phyloP scores from a whole-genome alignment of 2,329 filamentous ascomycete species.

The Trichoderma sp. region DNA sequence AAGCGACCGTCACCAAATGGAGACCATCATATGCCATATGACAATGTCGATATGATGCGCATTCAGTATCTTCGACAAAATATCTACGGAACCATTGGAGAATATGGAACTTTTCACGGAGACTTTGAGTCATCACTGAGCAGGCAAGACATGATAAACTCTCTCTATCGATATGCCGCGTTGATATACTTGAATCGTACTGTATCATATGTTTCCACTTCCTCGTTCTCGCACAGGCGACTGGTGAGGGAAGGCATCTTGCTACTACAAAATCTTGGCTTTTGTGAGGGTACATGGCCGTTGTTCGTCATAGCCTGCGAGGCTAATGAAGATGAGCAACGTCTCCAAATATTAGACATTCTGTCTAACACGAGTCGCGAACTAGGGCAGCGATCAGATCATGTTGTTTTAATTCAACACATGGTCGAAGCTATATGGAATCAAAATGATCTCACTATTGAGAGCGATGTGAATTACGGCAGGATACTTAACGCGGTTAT shows the following conservation, averaged over 20 bases:
- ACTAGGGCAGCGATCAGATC: conserved; percentile 11
- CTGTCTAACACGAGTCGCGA: conserved; percentile 19
- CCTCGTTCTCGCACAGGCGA: conserved; percentile 20
- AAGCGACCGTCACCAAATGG: conserved; percentile 12
- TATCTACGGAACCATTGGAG: conserved; percentile 15
- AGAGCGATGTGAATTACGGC: conserved; percentile 15
- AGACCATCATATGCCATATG: neutral
- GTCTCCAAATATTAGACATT: conserved; percentile 23
- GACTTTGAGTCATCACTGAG: neutral
- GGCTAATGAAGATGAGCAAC: conserved; percentile 24
- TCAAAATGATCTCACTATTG: conserved; percentile 27
- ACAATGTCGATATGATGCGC: conserved; percentile 16
- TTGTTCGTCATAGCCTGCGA: conserved; percentile 28
- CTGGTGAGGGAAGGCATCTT: conserved; percentile 25
- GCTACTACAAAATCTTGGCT: conserved; percentile 23
- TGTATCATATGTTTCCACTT: conserved; percentile 11
- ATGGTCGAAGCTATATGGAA: conserved; percentile 26
- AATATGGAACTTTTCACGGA: conserved; percentile 22
- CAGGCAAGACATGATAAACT: conserved; percentile 20
- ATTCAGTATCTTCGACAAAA: conserved; percentile 17
- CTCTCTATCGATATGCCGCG: conserved; percentile 24
- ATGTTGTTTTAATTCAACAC: conserved; percentile 16
- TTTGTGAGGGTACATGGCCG: conserved; percentile 26
- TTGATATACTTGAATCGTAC: conserved; percentile 27
- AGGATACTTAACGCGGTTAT: conserved; percentile 24